Evolutionary conservation across 306 rosid species (phyloP), one percentile per base, ranked within the genome.

Genomic region (Cercis canadensis): DNA sequence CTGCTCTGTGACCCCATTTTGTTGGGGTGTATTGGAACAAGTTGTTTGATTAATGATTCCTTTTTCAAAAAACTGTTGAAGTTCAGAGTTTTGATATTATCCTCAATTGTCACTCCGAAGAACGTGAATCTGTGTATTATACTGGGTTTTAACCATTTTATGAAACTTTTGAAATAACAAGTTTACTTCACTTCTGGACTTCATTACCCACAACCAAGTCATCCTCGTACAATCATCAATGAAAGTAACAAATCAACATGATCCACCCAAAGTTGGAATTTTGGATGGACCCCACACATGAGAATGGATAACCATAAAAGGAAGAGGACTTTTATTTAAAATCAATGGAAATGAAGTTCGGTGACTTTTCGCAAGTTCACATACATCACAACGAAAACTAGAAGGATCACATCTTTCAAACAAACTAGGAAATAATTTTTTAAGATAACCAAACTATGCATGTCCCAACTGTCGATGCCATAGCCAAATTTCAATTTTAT

Each of bases 391-490:
- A 5, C 7, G 24, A n/a, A 58, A 58, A 34, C 21, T 58, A 13
- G 64, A 58, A 33, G 8, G 13, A 58, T 58, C 19, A 34, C 8
- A 7, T 36, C 16, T 12, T 36, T 4, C 16, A 34, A 36, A 34
- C 18, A 32, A 36, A 32, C n/a, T n/a, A n/a, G n/a, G n/a, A n/a
- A n/a, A n/a, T n/a, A n/a, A n/a, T n/a, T n/a, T n/a, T n/a, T n/a
- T 32, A 7, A 58, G 6, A 17, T 69, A 69, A 5, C 64, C 21
- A 69, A 69, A 55, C 4, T 54, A 54, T 19, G 54, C 31, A 69
- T 54, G 64, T 33, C 55, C 74, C 3, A 68, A 53, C 7, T 7
- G 53, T 12, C 53, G 9, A 68, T 68, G 37, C 54, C 74, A 68
- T 17, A 68, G 13, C 50, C 36, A 36, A 0, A 39, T 53, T 15